phyloP scores from a whole-genome alignment of 352 stramenopile species.

The Elongisporangium anandrum region DNA sequence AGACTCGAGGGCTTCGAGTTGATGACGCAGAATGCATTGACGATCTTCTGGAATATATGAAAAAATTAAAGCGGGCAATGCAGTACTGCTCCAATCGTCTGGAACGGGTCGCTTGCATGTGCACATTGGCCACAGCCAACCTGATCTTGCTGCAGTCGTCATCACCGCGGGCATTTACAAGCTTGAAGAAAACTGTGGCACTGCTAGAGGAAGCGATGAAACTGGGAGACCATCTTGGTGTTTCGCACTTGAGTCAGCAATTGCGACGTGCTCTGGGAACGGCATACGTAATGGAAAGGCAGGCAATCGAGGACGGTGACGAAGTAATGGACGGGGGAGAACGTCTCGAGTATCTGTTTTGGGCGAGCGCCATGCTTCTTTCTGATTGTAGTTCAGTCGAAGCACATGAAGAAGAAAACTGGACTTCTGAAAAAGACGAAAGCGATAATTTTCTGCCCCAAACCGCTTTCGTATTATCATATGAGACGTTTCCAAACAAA shows the following conservation, averaged over 20 bases:
- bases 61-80: slow-evolving; percentile 36
- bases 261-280: slow-evolving; percentile 37
- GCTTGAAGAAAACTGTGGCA: slow-evolving; percentile 16
- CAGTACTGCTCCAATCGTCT: slow-evolving; percentile 31
- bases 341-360: slow-evolving; percentile 18
- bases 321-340: slow-evolving; percentile 5
- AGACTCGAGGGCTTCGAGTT: slow-evolving; percentile 15
- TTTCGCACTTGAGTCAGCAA: slow-evolving; percentile 42
- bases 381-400: slow-evolving; percentile 25
- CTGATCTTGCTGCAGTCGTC: slow-evolving; percentile 31
- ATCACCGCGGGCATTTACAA: slow-evolving; percentile 31
- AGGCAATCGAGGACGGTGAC: slow-evolving; percentile 5
- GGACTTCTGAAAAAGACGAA: no score
- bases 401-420: not conserved
- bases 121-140: slow-evolving; percentile 39
- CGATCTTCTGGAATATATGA: slow-evolving; percentile 31
- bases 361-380: slow-evolving; percentile 31
- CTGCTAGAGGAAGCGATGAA: slow-evolving; percentile 42
- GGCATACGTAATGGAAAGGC: slow-evolving; percentile 39
- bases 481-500: slow-evolving; percentile 5
- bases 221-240: slow-evolving; percentile 31
- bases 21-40: slow-evolving; percentile 20
- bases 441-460: no score
- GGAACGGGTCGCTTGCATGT: slow-evolving; percentile 44
- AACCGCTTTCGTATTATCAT: no score